Evolutionary conservation across 495 filamentous ascomycete species (phyloP), one percentile per base, ranked within the genome.

Genomic region (Tuber borchii): DNA sequence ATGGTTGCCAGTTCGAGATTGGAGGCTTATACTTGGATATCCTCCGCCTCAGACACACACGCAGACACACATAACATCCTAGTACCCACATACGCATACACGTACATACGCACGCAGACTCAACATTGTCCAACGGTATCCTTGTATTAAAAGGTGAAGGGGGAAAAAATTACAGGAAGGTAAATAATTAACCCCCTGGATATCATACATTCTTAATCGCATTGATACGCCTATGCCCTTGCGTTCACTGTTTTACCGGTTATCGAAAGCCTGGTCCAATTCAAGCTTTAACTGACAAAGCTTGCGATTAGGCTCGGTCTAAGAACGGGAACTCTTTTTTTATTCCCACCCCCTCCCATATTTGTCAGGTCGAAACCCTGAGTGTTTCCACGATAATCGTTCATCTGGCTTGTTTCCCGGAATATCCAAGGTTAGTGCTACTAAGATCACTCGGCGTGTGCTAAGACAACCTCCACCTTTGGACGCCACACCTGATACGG

Each of bases 21-120:
- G 78, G 78, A 79, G 78, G 78, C 78, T 79, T 79, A 79, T 79
- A 79, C 78, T 79, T 79, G 78, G 78, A 79, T 79, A 79, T 65
- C 77, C 76, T 78, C 76, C 77, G 73, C 78, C 78, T 75, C 77
- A 79, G 78, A 79, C 78, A 79, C 73, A 79, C 77, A 71, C 51
- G 37, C 75, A 45, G 31, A 79, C 39, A 78, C 77, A 48, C 68
- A 74, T 65, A 78, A 56, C 72, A 72, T 31, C 56, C 56, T 17
- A 65, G 56, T 6, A 31, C 56, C n/a, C 56, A 65, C 56, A 65
- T 31, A 65, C n/a, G n/a, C 56, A 65, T 65, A 65, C 56, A 31
- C 56, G 20, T 31, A 65, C 56, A 65, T 65, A 65, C 56, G 56
- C n/a, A 65, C n/a, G n/a, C 56, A 65, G 56, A 56, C 26, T 31